These are phyloP conservation scores for Lanmaoa rubissima DNA, from an alignment of 768 basidiomycete species.

Conservation along the genomic window DNA sequence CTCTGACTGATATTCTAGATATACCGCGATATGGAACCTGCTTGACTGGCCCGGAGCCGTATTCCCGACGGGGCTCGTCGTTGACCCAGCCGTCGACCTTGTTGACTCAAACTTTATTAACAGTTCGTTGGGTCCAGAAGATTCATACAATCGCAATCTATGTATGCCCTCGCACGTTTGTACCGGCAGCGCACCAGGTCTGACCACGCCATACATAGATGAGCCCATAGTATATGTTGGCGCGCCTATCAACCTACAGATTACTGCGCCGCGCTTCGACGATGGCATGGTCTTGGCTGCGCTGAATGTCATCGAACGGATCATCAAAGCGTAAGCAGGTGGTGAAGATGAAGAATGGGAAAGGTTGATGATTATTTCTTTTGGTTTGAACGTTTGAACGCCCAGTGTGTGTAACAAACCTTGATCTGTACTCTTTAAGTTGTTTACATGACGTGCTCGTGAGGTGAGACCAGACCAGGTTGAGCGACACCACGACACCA, in stretches of 20 bases:
- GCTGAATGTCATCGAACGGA: too few relatives aligned
- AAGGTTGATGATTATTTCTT: too few relatives aligned
- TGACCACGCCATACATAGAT: slow-evolving; percentile 14
- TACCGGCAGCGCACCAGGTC: background rate
- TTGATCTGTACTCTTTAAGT: too few relatives aligned
- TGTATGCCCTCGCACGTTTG: slow-evolving; percentile 13
- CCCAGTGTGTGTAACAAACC: too few relatives aligned
- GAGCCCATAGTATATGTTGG: slow-evolving; percentile 17
- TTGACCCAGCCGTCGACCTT: slow-evolving; percentile 27
- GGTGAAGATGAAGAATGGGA: too few relatives aligned
- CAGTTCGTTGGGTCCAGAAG: slow-evolving; percentile 18
- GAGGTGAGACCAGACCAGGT: too few relatives aligned
- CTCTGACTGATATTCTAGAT: slow-evolving; percentile 21
- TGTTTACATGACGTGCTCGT: too few relatives aligned
- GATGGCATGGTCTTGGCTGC: too few relatives aligned
- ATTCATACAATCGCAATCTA: slow-evolving; percentile 15
- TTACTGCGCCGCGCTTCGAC: too few relatives aligned
- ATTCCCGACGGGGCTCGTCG: slow-evolving; percentile 40
- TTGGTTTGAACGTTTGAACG: too few relatives aligned
- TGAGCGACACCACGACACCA: too few relatives aligned
- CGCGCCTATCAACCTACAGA: slow-evolving; percentile 24
- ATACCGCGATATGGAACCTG: slow-evolving; percentile 44
- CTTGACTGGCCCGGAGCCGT: slow-evolving; percentile 44
- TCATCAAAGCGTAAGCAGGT: too few relatives aligned
- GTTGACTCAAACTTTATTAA: slow-evolving; percentile 9